Conservation (phyloP, 169 alveolate genomes). For the Eimeria falciformis region DNA sequence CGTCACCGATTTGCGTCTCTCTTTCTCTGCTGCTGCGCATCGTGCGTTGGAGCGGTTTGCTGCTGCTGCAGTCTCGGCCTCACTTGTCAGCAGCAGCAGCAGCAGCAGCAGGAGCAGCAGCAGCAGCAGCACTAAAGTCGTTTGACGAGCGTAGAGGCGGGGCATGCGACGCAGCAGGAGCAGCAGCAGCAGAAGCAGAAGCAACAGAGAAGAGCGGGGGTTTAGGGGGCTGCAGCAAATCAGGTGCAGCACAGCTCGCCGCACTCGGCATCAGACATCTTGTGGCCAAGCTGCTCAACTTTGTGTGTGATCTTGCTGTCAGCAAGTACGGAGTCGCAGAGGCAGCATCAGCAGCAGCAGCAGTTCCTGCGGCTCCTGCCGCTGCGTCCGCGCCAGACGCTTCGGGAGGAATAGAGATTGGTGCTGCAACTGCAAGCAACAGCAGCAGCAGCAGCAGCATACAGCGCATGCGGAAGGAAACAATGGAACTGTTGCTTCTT, state of each 20-base stretch:
- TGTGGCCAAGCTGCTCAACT: constrained; percentile 62
- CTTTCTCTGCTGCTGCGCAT: constrained; percentile 51
- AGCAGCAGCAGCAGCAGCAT: constrained; percentile 42
- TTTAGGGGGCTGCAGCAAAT: constrained; percentile 1
- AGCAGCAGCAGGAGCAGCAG: constrained; percentile 64
- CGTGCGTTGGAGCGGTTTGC: constrained; percentile 54
- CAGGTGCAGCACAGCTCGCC: background rate
- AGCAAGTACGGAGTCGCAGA: constrained; percentile 56
- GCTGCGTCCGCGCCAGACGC: constrained; percentile 68
- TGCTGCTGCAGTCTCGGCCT: constrained; percentile 65
- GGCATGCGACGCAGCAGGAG: constrained; percentile 36
- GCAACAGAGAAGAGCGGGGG: constrained; percentile 36
- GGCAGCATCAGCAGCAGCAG: constrained; percentile 73
- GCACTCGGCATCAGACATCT: constrained; percentile 45
- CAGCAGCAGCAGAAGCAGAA: constrained; percentile 60
- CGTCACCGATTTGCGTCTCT: constrained; percentile 57
- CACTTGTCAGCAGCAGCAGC: constrained; percentile 59
- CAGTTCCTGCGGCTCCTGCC: constrained; percentile 70
- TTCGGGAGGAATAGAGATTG: background rate
- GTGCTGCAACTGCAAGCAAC: constrained; percentile 6
- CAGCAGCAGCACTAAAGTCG: constrained; percentile 50
- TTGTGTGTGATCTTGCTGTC: constrained; percentile 65
- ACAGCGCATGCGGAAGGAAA: constrained; percentile 49
- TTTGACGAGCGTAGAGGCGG: constrained; percentile 26
- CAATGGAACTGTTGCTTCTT: constrained; percentile 44